A percentile compares a stretch with the other conserved stretches of the same genome.
These are phyloP conservation scores for Nakazawaea peltata DNA, from an alignment of 805 yeast genomes.

Conservation along the genomic window DNA sequence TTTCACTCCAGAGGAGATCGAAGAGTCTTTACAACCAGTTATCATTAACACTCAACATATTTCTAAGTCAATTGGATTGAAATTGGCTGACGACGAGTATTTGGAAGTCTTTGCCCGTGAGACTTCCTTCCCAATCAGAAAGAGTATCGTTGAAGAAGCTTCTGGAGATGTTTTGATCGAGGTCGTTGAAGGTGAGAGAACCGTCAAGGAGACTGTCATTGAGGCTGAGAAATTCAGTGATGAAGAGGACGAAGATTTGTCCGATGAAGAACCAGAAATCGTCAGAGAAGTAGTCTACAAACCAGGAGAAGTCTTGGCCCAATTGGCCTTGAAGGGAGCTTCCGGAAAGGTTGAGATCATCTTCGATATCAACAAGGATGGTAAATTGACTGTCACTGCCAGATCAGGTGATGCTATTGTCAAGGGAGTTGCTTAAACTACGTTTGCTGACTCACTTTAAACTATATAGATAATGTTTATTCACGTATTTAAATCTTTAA, in stretches of 20 bases:
- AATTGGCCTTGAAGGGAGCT: slow-evolving; percentile 66
- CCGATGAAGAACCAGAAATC: slow-evolving; percentile 88
- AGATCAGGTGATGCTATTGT: slow-evolving; percentile 43
- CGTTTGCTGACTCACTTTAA: no score
- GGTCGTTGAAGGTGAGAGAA: slow-evolving; percentile 80
- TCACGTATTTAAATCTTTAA: not conserved
- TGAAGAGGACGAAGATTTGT: slow-evolving; percentile 35
- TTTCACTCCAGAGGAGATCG: slow-evolving; percentile 76
- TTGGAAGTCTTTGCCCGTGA: slow-evolving; percentile 69
- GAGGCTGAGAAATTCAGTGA: slow-evolving; percentile 56
- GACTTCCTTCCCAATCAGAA: slow-evolving; percentile 88
- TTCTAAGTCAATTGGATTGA: slow-evolving; percentile 76
- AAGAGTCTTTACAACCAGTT: slow-evolving; percentile 75
- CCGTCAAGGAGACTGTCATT: slow-evolving; percentile 71
- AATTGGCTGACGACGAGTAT: slow-evolving; percentile 62
- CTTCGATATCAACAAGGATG: slow-evolving; percentile 57
- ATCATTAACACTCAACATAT: slow-evolving; percentile 86
- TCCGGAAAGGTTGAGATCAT: slow-evolving; percentile 64
- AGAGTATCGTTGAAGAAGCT: slow-evolving; percentile 56
- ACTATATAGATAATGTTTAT: no score
- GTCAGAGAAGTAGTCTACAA: slow-evolving; percentile 65
- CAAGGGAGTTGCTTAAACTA: slow-evolving; percentile 1
- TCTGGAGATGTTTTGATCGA: slow-evolving; percentile 57
- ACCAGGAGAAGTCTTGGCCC: slow-evolving; percentile 70
- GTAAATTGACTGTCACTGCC: slow-evolving; percentile 55